Evolutionary conservation across 768 basidiomycete species (phyloP).

Genomic region (Pleurotus giganteus): DNA sequence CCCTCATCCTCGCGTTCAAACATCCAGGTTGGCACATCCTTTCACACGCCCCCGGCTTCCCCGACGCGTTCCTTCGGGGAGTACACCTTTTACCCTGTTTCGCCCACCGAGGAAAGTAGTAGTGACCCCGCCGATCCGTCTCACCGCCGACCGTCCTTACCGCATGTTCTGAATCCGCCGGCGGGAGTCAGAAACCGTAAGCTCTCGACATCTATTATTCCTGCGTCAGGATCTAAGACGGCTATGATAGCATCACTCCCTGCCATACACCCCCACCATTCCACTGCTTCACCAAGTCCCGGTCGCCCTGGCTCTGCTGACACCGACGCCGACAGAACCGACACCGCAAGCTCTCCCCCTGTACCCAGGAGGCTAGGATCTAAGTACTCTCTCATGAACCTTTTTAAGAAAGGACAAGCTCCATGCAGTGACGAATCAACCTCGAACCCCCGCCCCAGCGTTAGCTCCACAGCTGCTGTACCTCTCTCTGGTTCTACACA

Average conservation of each 20-base stretch:
- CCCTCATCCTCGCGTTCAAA: slow-evolving; percentile 23
- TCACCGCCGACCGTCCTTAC: slow-evolving; percentile 68
- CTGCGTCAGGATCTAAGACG: not conserved
- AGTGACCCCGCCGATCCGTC: slow-evolving; percentile 30
- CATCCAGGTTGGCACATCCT: not conserved
- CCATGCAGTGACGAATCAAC: slow-evolving; percentile 28
- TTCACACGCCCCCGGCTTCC: slow-evolving; percentile 39
- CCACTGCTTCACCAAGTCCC: slow-evolving; percentile 23
- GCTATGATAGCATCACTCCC: not conserved
- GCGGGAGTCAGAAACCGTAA: slow-evolving; percentile 33
- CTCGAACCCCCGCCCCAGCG: not conserved
- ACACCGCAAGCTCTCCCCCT: slow-evolving; percentile 13
- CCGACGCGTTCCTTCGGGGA: slow-evolving; percentile 41
- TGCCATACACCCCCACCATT: slow-evolving; percentile 13
- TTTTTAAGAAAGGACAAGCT: slow-evolving; percentile 63
- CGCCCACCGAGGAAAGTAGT: slow-evolving; percentile 29
- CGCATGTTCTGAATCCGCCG: slow-evolving; percentile 44
- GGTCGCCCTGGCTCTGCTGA: slow-evolving; percentile 74
- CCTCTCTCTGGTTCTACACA: not conserved
- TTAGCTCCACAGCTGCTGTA: not conserved
- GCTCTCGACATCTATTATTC: slow-evolving; percentile 21
- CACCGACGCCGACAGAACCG: slow-evolving; percentile 51
- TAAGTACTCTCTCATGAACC: slow-evolving; percentile 72
- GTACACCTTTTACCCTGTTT: slow-evolving; percentile 38
- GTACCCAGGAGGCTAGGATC: slow-evolving; percentile 49